A percentile compares a stretch with the other conserved stretches of the same genome.
These are phyloP conservation scores for Ophiognomonia clavigignenti-juglandacearum DNA, from an alignment of 2,329 filamentous ascomycete genomes.

Conservation along the genomic window DNA sequence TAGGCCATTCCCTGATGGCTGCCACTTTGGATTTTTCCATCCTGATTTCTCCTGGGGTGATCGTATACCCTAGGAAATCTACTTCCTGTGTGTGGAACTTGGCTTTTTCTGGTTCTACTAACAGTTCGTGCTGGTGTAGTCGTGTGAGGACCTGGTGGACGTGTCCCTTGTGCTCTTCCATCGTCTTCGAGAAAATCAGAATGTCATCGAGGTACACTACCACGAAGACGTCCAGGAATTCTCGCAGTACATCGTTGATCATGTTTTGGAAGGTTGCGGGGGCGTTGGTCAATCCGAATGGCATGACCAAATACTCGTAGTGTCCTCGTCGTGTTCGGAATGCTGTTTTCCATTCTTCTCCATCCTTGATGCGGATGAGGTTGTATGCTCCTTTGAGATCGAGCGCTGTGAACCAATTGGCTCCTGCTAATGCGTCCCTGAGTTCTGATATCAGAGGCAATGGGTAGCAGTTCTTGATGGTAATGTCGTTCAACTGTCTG, in stretches of 20 bases:
- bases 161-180: conserved; percentile 8
- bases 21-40: too few relatives aligned
- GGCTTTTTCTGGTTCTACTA: not conserved
- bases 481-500: conserved; percentile 9
- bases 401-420: conserved; percentile 13
- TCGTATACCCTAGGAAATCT: conserved; percentile 14
- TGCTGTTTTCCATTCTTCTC: conserved; percentile 25
- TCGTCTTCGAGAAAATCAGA: conserved; percentile 10
- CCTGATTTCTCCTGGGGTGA: too few relatives aligned
- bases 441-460: not conserved
- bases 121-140: not conserved
- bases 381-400: conserved; percentile 15
- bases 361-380: conserved; percentile 18
- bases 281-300: conserved; percentile 23
- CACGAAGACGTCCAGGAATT: conserved; percentile 4
- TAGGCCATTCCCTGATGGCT: too few relatives aligned
- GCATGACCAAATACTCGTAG: conserved; percentile 28
- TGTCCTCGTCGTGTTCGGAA: conserved; percentile 23
- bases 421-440: conserved; percentile 15
- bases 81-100: not conserved
- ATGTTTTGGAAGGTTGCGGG: conserved; percentile 7
- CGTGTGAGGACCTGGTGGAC: not conserved
- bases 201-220: conserved; percentile 17
- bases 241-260: conserved; percentile 2
- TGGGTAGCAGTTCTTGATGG: conserved; percentile 1